A percentile compares a stretch with the other conserved stretches of the same genome.
Conservation (phyloP, 2,329 filamentous ascomycete genomes). For the Colletotrichum noveboracense region DNA sequence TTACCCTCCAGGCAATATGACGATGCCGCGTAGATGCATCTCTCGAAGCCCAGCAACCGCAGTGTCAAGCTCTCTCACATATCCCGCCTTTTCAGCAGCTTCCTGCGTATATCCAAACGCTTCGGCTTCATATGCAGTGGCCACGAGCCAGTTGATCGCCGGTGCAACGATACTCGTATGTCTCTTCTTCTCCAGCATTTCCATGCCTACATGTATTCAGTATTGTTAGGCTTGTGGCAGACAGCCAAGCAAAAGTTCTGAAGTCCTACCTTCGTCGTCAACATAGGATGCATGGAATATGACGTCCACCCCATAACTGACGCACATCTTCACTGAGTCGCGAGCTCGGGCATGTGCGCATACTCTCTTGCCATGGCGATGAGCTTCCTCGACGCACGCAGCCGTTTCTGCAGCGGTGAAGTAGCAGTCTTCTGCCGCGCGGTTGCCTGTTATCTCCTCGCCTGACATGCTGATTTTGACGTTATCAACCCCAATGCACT, state of each 20-base stretch:
- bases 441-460: not conserved
- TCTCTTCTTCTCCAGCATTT: rapidly evolving
- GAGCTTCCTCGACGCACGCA: not conserved
- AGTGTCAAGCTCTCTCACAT: not conserved
- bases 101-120: not conserved
- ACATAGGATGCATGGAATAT: not conserved
- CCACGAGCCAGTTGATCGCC: not conserved
- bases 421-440: not conserved
- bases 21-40: not conserved
- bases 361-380: not conserved
- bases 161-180: not conserved
- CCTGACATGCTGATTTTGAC: not conserved
- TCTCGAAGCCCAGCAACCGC: not conserved
- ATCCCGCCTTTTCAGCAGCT: not conserved
- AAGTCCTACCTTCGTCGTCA: not conserved
- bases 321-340: not conserved
- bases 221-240: rapidly evolving
- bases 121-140: not conserved
- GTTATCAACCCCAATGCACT: not conserved
- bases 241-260: not conserved
- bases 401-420: not conserved
- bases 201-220: not conserved
- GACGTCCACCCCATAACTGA: rapidly evolving
- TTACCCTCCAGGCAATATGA: not conserved
- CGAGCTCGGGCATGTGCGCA: not conserved